phyloP scores from a whole-genome alignment of 202 grass and related monocot genomes.

The Cymbopogon flexuosus region DNA sequence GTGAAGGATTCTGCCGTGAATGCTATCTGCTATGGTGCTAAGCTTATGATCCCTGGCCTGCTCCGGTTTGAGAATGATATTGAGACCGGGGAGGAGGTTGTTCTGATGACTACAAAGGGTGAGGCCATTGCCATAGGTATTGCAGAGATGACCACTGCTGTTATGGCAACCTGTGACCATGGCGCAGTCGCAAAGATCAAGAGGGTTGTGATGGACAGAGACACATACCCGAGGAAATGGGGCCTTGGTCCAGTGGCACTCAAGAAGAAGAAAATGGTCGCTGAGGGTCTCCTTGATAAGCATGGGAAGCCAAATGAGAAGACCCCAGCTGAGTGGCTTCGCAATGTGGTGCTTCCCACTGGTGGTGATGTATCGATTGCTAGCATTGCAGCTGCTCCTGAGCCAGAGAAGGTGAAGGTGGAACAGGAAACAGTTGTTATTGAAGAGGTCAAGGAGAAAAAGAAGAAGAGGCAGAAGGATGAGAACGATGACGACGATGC shows the following conservation, averaged over 20 bases:
- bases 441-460: too few species aligned
- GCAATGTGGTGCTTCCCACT: constrained; percentile 69
- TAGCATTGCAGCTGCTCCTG: constrained; percentile 62
- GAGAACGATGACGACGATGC: not conserved
- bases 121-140: constrained; percentile 81
- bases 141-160: constrained; percentile 86
- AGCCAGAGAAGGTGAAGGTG: constrained; percentile 40
- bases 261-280: constrained; percentile 77
- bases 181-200: constrained; percentile 72
- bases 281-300: constrained; percentile 72
- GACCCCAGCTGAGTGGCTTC: constrained; percentile 71
- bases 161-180: constrained; percentile 94
- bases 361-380: constrained; percentile 74
- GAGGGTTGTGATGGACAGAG: constrained; percentile 72
- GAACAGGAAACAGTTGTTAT: not conserved
- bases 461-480: constrained; percentile 38
- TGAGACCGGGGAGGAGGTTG: constrained; percentile 71
- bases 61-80: constrained; percentile 90
- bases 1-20: constrained; percentile 90
- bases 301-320: constrained; percentile 88
- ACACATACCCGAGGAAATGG: constrained; percentile 91
- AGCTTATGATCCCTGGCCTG: constrained; percentile 88
- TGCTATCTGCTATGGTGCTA: constrained; percentile 90
- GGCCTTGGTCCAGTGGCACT: constrained; percentile 74
- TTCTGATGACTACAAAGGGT: constrained; percentile 87